Conservation (phyloP, 2,329 filamentous ascomycete genomes). For the Sporothrix globosa region DNA sequence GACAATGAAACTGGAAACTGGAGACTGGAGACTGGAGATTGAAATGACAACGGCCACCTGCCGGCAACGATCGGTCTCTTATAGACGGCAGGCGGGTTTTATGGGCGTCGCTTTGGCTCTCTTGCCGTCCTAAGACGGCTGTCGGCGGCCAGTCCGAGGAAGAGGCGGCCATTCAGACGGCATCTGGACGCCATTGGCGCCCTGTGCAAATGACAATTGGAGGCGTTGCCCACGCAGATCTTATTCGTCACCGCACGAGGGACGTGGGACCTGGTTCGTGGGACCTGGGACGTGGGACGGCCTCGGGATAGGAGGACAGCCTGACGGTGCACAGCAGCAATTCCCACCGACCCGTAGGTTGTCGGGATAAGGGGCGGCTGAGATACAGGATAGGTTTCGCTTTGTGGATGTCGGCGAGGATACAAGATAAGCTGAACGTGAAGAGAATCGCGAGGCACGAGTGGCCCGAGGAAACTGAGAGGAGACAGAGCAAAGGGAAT, state of each 20-base stretch:
- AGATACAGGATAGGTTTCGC: too few species aligned
- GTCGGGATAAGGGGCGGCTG: neutral
- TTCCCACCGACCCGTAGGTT: constrained; percentile 10
- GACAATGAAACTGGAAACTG: too few species aligned
- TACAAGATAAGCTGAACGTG: neutral
- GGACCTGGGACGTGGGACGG: neutral
- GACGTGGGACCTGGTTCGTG: neutral
- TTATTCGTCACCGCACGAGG: neutral
- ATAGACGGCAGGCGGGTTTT: neutral
- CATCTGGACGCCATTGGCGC: too few species aligned
- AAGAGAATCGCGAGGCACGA: neutral
- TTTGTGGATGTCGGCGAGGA: neutral
- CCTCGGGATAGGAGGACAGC: too few species aligned
- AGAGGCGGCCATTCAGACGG: neutral
- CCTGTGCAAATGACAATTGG: too few species aligned
- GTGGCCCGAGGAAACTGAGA: neutral
- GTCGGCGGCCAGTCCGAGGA: neutral
- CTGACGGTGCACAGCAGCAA: neutral
- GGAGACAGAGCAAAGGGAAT: neutral
- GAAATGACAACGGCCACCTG: neutral
- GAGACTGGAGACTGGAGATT: too few species aligned
- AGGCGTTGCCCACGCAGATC: too few species aligned
- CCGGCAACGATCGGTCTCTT: neutral
- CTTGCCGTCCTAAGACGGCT: neutral
- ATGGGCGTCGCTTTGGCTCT: neutral